Percentiles rank a stretch among this genome's conserved stretches.
These are phyloP conservation scores for Metschnikowia lunata DNA, from an alignment of 805 yeast genomes.

Conservation along the genomic window DNA sequence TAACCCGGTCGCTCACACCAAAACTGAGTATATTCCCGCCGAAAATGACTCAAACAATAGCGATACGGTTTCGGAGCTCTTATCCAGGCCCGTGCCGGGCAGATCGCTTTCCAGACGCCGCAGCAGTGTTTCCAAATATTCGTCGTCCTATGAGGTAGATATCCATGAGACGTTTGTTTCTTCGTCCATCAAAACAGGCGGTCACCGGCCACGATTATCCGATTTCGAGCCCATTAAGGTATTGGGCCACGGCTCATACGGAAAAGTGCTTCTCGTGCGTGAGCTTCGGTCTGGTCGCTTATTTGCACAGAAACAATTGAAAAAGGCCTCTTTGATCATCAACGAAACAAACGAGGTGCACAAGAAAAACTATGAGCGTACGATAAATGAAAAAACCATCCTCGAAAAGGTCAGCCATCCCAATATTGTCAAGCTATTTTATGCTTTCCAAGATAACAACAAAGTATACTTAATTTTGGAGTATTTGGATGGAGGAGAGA, in stretches of 20 bases:
- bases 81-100: conserved; percentile 13
- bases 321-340: conserved; percentile 75
- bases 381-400: conserved; percentile 75
- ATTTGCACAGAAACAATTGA: conserved; percentile 82
- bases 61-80: conserved; percentile 17
- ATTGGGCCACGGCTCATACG: conserved; percentile 84
- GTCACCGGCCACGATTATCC: conserved; percentile 18
- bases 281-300: conserved; percentile 58
- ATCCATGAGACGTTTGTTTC: conserved; percentile 30
- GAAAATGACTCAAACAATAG: conserved; percentile 13
- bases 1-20: not conserved
- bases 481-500: conserved; percentile 86
- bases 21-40: not conserved
- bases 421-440: conserved; percentile 74
- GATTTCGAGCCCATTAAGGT: conserved; percentile 77
- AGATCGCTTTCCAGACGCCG: conserved; percentile 13
- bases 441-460: conserved; percentile 76
- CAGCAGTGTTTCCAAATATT: conserved; percentile 17
- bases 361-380: conserved; percentile 53
- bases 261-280: conserved; percentile 75
- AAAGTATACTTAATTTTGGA: conserved; percentile 74
- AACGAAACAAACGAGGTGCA: conserved; percentile 23
- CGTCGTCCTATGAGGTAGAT: conserved; percentile 33
- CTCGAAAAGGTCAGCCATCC: conserved; percentile 66
- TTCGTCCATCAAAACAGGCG: conserved; percentile 17